phyloP scores from a whole-genome alignment of 352 stramenopile species.

The Blastocystis sp. region DNA sequence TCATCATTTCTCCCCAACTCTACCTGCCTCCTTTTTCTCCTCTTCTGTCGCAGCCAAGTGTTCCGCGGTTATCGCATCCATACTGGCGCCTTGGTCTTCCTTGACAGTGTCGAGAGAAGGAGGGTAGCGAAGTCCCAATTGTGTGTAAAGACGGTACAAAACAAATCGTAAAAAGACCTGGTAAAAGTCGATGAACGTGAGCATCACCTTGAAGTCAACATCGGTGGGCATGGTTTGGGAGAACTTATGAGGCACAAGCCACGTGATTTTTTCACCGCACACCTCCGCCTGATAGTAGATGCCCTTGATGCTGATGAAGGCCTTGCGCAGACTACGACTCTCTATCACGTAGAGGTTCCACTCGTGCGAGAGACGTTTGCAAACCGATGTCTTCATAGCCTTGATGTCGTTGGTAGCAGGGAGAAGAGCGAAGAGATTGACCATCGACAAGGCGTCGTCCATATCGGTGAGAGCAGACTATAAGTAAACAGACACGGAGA shows the following conservation, averaged over 20 bases:
- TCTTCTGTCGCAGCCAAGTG: constrained; percentile 15
- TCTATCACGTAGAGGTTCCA: constrained; percentile 85
- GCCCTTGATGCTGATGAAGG: constrained; percentile 97
- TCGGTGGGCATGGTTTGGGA: constrained; percentile 88
- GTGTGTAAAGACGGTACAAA: constrained; percentile 92
- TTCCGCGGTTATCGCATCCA: constrained; percentile 63
- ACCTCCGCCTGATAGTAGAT: constrained; percentile 93
- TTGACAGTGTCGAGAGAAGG: constrained; percentile 77
- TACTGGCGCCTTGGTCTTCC: constrained; percentile 65
- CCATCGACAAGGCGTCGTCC: constrained; percentile 92
- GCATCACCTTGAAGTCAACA: constrained; percentile 96
- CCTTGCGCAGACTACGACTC: constrained; percentile 83
- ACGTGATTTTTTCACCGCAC: constrained; percentile 86
- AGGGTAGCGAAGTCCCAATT: constrained; percentile 85
- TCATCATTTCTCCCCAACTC: not conserved
- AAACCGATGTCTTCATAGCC: constrained; percentile 77
- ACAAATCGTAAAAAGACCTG: constrained; percentile 94
- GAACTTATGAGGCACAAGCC: constrained; percentile 95
- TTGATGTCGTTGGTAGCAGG: constrained; percentile 80
- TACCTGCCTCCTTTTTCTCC: constrained; percentile 64
- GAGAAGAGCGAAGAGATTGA: constrained; percentile 91
- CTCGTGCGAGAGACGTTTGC: constrained; percentile 81
- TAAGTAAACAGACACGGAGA: not conserved
- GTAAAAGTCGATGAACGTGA: constrained; percentile 99
- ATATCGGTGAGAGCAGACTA: constrained; percentile 90